Evolutionary conservation across 257 asterid species (phyloP).

Genomic region (Linaria vulgaris): DNA sequence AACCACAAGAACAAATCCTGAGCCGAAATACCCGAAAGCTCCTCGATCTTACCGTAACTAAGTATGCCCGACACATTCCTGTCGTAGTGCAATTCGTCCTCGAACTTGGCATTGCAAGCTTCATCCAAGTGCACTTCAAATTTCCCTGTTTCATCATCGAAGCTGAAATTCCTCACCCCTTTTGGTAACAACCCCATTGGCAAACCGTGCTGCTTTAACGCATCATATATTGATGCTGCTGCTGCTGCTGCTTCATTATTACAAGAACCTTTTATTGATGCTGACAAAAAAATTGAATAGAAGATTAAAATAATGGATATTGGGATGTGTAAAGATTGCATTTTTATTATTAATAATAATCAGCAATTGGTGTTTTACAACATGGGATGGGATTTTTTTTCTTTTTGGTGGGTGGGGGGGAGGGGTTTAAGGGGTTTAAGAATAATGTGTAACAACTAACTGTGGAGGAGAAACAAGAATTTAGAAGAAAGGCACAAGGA

Average conservation of each 20-base stretch:
- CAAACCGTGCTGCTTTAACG: conserved; percentile 56
- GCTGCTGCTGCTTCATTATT: conserved; percentile 23
- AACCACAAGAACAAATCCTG: conserved; percentile 97
- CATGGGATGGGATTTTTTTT: too few relatives aligned
- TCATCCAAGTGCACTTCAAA: conserved; percentile 72
- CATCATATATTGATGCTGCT: conserved; percentile 53
- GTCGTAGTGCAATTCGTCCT: conserved; percentile 75
- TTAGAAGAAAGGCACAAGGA: conserved; percentile 17
- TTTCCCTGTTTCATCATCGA: conserved; percentile 61
- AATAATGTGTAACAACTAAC: background rate
- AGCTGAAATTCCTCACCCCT: conserved; percentile 67
- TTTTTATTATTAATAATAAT: conserved; percentile 5
- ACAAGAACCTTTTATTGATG: too few relatives aligned
- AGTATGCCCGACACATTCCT: conserved; percentile 62
- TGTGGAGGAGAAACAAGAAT: conserved; percentile 17
- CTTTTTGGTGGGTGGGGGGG: conserved; percentile 35
- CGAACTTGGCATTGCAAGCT: conserved; percentile 89
- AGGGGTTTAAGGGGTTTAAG: background rate
- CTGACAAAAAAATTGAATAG: conserved; percentile 19
- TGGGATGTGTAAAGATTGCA: conserved; percentile 32
- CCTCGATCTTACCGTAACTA: conserved; percentile 62
- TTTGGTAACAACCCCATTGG: conserved; percentile 92
- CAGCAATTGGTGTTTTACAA: background rate
- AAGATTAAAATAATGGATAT: conserved; percentile 30
- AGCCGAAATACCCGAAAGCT: conserved; percentile 76